Base-by-base conservation (phyloP, 2,329 filamentous ascomycete species). In the Penicillium freii region DNA sequence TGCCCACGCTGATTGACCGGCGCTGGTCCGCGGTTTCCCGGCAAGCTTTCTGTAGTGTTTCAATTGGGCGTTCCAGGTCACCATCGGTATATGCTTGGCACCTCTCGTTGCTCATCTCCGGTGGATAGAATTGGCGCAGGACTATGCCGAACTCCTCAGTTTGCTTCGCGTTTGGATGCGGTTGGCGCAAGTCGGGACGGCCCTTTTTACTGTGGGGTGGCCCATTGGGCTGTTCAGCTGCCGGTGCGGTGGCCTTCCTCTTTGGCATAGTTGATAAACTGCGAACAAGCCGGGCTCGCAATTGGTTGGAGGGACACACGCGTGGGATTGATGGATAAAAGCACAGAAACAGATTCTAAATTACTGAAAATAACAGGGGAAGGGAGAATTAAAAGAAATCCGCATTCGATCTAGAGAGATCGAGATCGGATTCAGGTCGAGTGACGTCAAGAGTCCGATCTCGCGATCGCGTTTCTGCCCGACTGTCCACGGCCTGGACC, bases 81-180 rank as follows among this genome's bases (percentile, higher is more conserved):
- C 87, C 82, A n/a, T 82, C 75, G 53, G 83, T 88, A 75, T 96
- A 97, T 51, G 88, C 86, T 5, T 80, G 78, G 51, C 89, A 92
- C 39, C 92, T 86, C 49, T 83, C 84, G 66, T 91, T 94, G 76
- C 82, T 89, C 87, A 97, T 95, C 71, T 96, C 91, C 1, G 84
- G 83, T 0, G 91, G 91, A 66, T 96, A 97, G 76, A 87, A 96
- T 47, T 89, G 82, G 40, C 87, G 85, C 36, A 88, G 78, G 0
- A 90, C 84, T 49, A 90, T 85, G 19, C 86, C 87, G 62, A 87
- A 77, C 19, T 78, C 72, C 55, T 79, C 78, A 7, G 74, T 67
- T 58, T 77, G 72, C 58, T 77, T 67, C 1, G 77, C 70, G 48
- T 72, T 70, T 3, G 66, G 71, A 54, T 74, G 72, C 0, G 68